Conservation (phyloP, 176 grass and related monocot species). For the Aechmea fasciata region DNA sequence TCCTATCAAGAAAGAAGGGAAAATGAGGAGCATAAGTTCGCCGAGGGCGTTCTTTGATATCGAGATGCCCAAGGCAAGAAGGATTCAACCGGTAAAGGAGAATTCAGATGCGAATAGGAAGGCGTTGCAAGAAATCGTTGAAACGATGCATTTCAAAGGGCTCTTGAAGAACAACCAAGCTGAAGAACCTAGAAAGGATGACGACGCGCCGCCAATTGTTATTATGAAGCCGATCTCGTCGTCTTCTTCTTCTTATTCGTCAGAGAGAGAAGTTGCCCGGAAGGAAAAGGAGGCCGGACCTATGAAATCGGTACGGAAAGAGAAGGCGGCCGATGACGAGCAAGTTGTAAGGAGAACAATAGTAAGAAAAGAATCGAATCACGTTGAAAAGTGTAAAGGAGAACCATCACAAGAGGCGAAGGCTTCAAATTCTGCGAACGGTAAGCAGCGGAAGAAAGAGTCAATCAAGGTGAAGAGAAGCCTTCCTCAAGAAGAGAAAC, state of each 20-base stretch:
- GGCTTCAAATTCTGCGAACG: constrained; percentile 2
- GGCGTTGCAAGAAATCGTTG: constrained; percentile 26
- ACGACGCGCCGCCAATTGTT: constrained; percentile 19
- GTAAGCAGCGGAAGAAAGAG: constrained; percentile 22
- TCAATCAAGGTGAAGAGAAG: constrained; percentile 13
- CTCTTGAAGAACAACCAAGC: constrained; percentile 26
- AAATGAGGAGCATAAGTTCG: constrained; percentile 29
- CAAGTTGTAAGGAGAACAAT: not conserved
- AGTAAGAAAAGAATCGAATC: constrained; percentile 16
- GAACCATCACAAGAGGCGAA: constrained; percentile 31
- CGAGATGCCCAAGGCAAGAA: constrained; percentile 62
- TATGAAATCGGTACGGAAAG: constrained; percentile 26
- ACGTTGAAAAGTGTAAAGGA: constrained; percentile 11
- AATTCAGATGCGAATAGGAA: constrained; percentile 23
- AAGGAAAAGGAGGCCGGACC: constrained; percentile 13
- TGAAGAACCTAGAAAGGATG: constrained; percentile 11
- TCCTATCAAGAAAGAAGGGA: constrained; percentile 31
- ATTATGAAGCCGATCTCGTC: constrained; percentile 21
- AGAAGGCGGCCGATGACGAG: constrained; percentile 6
- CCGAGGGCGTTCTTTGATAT: constrained; percentile 54
- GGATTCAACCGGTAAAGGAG: not conserved
- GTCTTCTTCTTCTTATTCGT: constrained; percentile 21
- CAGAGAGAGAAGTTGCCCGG: not conserved
- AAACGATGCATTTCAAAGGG: constrained; percentile 43
- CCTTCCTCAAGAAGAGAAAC: constrained; percentile 24